These are phyloP conservation scores for Talaromyces sp. DNA, from an alignment of 2,329 filamentous ascomycete species.

Conservation along the genomic window DNA sequence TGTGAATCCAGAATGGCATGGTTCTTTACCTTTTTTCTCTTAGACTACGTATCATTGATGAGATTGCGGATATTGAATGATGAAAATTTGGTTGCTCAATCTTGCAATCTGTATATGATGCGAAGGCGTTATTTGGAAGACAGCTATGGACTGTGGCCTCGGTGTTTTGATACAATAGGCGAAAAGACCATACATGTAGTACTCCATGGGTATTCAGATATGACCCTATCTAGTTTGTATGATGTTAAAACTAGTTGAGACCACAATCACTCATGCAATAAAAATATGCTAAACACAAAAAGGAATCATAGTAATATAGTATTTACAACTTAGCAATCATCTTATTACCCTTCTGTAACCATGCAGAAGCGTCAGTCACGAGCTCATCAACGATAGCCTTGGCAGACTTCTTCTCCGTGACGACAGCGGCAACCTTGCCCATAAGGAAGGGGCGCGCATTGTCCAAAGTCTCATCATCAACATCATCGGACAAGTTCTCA, in stretches of 20 bases:
- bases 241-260: no score
- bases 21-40: background rate
- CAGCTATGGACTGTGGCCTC: background rate
- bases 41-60: background rate
- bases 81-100: background rate
- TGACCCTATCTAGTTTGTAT: background rate
- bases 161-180: background rate
- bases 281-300: background rate
- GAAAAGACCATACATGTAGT: background rate
- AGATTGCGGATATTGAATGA: background rate
- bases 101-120: background rate
- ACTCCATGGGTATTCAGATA: background rate
- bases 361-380: constrained; percentile 72
- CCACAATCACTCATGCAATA: background rate
- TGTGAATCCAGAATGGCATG: constrained; percentile 9
- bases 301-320: background rate
- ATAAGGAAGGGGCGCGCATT: constrained; percentile 89
- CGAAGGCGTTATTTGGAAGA: background rate
- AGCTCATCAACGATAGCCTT: constrained; percentile 95
- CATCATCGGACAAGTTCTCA: constrained; percentile 70
- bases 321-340: constrained; percentile 66
- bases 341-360: constrained; percentile 65
- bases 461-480: constrained; percentile 84
- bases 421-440: constrained; percentile 93
- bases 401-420: constrained; percentile 86